Base-by-base conservation (phyloP, 441 rosid species). In the Flueggea neowawraea region DNA sequence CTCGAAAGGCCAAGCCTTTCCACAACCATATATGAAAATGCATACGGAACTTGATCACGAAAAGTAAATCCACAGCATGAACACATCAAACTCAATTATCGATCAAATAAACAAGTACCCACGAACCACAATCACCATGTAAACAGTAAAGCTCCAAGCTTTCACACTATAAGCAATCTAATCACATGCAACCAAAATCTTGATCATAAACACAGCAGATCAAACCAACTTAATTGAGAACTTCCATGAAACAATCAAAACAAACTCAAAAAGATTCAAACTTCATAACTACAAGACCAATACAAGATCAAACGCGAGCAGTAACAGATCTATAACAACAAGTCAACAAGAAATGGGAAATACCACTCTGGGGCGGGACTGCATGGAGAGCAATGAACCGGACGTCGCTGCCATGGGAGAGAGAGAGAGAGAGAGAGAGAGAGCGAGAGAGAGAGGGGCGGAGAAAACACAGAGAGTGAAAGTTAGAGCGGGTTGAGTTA, bases 341-440 rank as follows among this genome's bases (percentile, higher is more conserved):
- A 14, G 16, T 0, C 3, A 54, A 10, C 33, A 57, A 14, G 16
- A 33, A 14, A 52, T 13, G 36, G 12, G 6, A 16, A 16, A 6
- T 6, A 79, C 63, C 64, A 60, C 36, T 53, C 63, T 57, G 65
- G 77, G 61, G 47, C 65, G 67, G 44, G 78, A 56, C 52, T 66
- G 80, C 80, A 73, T 60, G 73, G 84, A 74, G 70, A 80, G 16
- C 0, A 76, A 79, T 3, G 84, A 60, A 62, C 64, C 70, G 6
- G 80, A 57, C 13, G 75, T 48, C 57, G 85, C 71, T 17, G 87
- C 78, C 88, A 81, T 85, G 71, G 51, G 63, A 58, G 60, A 55
- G 33, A 31, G 64, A 72, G 66, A 32, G 58, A 59, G 61, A 60
- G 57, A 50, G 63, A 61, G 49, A 39, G 16, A 52, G 66, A 53